These are phyloP conservation scores for Sextonia rubra DNA, from an alignment of 164 flowering plant species.

Conservation along the genomic window DNA sequence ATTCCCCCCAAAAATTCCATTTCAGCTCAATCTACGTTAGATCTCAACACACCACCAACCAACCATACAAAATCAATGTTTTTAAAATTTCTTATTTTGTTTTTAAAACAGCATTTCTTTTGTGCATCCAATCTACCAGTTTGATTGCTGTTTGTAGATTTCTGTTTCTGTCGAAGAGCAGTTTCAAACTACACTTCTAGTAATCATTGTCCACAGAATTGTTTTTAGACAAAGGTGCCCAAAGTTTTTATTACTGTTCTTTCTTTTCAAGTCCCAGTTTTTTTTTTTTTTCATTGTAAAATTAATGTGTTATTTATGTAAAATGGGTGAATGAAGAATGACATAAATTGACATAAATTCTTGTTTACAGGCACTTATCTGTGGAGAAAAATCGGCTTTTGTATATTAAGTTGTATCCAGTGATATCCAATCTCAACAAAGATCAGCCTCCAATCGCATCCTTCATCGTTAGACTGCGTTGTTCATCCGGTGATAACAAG, in stretches of 20 bases:
- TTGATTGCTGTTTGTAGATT: too few relatives aligned
- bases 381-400: conserved; percentile 72
- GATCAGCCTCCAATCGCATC: conserved; percentile 93
- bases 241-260: not conserved
- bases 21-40: not conserved
- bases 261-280: not conserved
- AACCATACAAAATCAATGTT: not conserved
- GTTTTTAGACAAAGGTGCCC: not conserved
- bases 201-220: not conserved
- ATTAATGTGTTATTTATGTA: not conserved
- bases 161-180: too few relatives aligned
- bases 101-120: too few relatives aligned
- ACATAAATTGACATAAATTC: not conserved
- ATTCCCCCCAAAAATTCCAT: not conserved
- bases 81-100: too few relatives aligned
- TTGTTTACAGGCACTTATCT: conserved; percentile 62
- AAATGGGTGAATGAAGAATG: not conserved
- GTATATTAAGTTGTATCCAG: conserved; percentile 69
- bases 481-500: conserved; percentile 57
- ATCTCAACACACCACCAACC: not conserved
- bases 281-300: too few relatives aligned
- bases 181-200: not conserved
- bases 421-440: conserved; percentile 58
- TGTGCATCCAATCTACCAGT: too few relatives aligned
- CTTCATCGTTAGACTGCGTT: conserved; percentile 57